Conservation (phyloP, 768 basidiomycete species). For the Tulasnella sp. region DNA sequence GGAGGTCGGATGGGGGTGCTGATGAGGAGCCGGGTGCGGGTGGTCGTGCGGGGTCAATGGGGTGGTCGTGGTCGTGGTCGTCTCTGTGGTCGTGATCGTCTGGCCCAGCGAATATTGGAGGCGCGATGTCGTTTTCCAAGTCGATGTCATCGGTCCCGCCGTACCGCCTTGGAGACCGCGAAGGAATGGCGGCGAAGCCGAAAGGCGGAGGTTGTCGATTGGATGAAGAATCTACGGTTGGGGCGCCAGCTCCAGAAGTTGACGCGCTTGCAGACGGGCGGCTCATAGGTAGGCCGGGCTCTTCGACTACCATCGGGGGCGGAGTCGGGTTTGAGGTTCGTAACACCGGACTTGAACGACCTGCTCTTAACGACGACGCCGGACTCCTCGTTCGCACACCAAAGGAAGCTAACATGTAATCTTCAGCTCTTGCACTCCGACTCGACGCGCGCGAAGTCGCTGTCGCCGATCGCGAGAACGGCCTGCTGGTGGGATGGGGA, state of each 20-base stretch:
- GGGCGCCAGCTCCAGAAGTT: no score
- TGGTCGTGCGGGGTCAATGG: neutral
- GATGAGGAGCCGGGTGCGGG: neutral
- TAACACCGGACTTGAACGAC: no score
- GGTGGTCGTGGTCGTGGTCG: neutral
- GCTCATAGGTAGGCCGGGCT: neutral
- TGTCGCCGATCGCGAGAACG: no score
- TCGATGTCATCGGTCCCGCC: neutral
- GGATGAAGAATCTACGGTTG: no score
- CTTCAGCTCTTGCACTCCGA: no score
- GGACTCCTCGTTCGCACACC: no score
- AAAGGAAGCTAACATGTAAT: no score
- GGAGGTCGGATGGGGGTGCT: neutral
- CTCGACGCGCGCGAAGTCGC: no score
- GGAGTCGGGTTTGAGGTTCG: no score
- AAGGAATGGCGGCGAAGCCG: neutral
- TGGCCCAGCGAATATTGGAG: neutral
- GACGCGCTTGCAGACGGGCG: no score
- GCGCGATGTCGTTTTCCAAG: neutral
- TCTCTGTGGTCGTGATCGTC: neutral
- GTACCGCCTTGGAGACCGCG: neutral
- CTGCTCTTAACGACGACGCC: no score
- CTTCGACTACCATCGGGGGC: neutral
- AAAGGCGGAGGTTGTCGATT: neutral
- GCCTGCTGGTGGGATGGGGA: no score